These are phyloP conservation scores for Alternaria novae-zelandiae DNA, from an alignment of 2,329 filamentous ascomycete species.

Conservation along the genomic window DNA sequence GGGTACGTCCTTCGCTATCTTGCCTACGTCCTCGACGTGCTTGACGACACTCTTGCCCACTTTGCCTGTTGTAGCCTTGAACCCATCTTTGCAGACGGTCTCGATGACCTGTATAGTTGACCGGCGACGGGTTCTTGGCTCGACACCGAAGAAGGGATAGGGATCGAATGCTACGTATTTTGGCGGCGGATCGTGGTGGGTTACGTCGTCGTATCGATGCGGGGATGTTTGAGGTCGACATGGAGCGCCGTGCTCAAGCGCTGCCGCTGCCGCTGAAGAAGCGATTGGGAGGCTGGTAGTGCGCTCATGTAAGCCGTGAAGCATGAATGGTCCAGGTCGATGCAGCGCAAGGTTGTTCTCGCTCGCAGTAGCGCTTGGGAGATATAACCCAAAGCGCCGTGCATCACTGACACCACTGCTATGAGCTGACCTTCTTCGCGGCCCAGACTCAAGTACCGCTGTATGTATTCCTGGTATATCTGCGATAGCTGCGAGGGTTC, in stretches of 20 bases:
- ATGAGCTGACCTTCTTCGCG: not conserved
- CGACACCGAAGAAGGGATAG: not conserved
- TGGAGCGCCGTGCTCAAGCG: not conserved
- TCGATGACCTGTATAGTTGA: not conserved
- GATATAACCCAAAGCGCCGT: conserved; percentile 1
- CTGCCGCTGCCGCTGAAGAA: not conserved
- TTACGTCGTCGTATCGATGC: not conserved
- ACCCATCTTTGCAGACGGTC: not conserved
- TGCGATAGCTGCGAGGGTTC: not conserved
- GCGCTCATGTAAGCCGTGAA: not conserved
- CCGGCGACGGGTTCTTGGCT: not conserved
- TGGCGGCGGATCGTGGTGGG: conserved; percentile 1
- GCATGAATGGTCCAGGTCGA: not conserved
- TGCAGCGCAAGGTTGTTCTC: not conserved
- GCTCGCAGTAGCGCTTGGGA: not conserved
- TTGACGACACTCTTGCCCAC: conserved; percentile 2
- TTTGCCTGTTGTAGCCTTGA: conserved; percentile 1
- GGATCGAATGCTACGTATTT: conserved; percentile 4
- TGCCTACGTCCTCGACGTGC: not conserved
- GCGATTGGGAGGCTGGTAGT: not conserved
- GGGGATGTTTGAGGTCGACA: not conserved
- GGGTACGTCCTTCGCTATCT: conserved; percentile 3
- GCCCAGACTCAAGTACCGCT: not conserved
- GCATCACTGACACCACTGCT: not conserved
- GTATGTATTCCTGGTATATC: not conserved